Base-by-base conservation (phyloP, 1,284 basidiomycete species). In the Hemileia vastatrix region DNA sequence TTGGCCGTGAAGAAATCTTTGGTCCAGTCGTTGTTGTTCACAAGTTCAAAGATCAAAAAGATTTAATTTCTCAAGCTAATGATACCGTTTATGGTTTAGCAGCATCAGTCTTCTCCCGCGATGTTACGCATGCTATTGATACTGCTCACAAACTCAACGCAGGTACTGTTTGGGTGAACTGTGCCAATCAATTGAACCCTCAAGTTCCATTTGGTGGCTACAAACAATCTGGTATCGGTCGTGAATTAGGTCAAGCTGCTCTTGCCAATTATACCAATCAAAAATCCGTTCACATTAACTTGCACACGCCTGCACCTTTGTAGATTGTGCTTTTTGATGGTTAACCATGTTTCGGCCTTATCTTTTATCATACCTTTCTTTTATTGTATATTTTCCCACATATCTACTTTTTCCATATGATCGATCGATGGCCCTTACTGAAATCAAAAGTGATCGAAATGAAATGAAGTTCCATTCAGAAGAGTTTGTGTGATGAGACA, bases 171-270 rank as follows among this genome's bases (percentile, higher is more conserved):
- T 89, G 85, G 84, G 77, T 88, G 70, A 92, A 93, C 80, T 87
- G 83, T 67, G 81, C 81, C 69, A 88, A 88, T 77, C 78, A 81
- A 71, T 76, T 87, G 18, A 77, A 86, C 72, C 75, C 83, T 5
- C 80, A 81, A 59, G 79, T 88, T 43, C 87, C 89, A 1, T 93
- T 93, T 76, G 90, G 91, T 66, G 91, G 90, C 32, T 93, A 82
- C 83, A 94, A 93, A 82, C 83, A 70, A 53, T 70, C 65, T 23
- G 71, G 70, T 24, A 67, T 66, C n/a, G 50, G 50, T 13, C 47
- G 57, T 23, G 52, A 63, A 32, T 53, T 63, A 32, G 19, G 59
- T 40, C 33, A 2, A 0, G 88, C 90, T 75, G 90, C 88, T 0
- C 73, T 92, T 11, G 54, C 62, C 5, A 56, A 62, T 24, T 62